phyloP scores from a whole-genome alignment of 1,139 yeast species.

The Nakaseomyces bracarensis region DNA sequence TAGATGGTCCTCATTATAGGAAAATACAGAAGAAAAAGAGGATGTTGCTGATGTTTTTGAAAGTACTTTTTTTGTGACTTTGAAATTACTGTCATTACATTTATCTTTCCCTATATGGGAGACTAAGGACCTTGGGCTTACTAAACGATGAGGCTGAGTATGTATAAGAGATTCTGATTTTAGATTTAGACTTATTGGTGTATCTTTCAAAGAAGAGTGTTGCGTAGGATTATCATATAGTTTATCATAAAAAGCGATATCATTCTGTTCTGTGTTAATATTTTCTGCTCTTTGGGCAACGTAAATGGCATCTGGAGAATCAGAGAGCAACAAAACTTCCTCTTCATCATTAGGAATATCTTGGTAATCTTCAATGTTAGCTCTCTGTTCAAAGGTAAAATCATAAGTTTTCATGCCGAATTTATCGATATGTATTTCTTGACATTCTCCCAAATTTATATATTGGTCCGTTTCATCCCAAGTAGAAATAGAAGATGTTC shows the following conservation, averaged over 20 bases:
- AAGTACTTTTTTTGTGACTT: slow-evolving; percentile 2
- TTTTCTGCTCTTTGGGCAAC: background rate
- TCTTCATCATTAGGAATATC: background rate
- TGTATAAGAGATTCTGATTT: background rate
- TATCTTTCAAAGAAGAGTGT: background rate
- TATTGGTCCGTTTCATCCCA: slow-evolving; percentile 5
- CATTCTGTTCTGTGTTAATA: background rate
- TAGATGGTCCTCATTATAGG: background rate
- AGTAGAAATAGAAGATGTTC: background rate
- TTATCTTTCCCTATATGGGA: background rate
- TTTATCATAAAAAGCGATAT: background rate
- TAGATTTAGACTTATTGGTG: background rate
- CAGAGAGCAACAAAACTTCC: background rate
- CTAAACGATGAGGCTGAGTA: slow-evolving; percentile 11
- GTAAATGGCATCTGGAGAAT: background rate
- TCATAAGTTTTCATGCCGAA: background rate
- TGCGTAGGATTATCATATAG: background rate
- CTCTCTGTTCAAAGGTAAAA: background rate
- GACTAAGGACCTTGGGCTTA: background rate
- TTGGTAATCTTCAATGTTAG: background rate
- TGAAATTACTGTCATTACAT: background rate
- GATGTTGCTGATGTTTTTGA: slow-evolving; percentile 2
- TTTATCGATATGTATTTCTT: background rate
- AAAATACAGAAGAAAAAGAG: slow-evolving; percentile 1
- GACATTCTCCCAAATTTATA: background rate